Evolutionary conservation across 805 yeast genomes (phyloP), one percentile per base, ranked within the genome.

Genomic region (Cyberlindnera japonica): DNA sequence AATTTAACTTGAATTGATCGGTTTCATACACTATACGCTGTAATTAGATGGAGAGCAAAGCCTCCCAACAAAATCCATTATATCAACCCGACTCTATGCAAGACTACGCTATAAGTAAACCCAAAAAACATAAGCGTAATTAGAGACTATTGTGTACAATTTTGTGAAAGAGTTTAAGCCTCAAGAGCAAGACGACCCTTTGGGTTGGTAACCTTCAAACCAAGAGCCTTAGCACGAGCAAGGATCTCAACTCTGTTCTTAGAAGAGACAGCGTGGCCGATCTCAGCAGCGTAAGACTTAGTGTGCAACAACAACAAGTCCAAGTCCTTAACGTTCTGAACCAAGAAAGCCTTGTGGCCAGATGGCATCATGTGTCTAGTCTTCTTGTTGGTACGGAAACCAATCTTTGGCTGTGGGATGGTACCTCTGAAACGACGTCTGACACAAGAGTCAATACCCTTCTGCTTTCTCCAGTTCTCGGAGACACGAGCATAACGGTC

Each of bases 361-460:
- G 96, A 86, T 71, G 97, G 96, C 68, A 77, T 74, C 78, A 93
- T 68, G 83, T 82, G 87, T 75, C 83, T 88, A 70, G 99, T 93
- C 82, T 84, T 89, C 80, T 88, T 93, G 96, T 93, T 89, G 63
- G 98, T 89, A 77, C 99, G 97, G 81, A 87, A 93, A 81, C 99
- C 99, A 66, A 93, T 90, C 80, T 85, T 90, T 81, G 99, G 99
- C 81, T 91, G 95, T 65, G 90, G 79, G 70, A 93, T 87, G 76
- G 91, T 84, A 69, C 99, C 99, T 83, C 97, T 88, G 95, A 93
- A 93, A 81, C 93, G 84, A 82, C 99, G 91, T 82, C 99, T 93
- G 72, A 95, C 97, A 78, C 88, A 81, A 62, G 98, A 90, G 81
- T 93, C 99, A 71, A 93, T 93, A 93, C 99, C 99, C 87, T 93